Conservation (phyloP, 164 flowering plant species). For the Vitis amurensis region DNA sequence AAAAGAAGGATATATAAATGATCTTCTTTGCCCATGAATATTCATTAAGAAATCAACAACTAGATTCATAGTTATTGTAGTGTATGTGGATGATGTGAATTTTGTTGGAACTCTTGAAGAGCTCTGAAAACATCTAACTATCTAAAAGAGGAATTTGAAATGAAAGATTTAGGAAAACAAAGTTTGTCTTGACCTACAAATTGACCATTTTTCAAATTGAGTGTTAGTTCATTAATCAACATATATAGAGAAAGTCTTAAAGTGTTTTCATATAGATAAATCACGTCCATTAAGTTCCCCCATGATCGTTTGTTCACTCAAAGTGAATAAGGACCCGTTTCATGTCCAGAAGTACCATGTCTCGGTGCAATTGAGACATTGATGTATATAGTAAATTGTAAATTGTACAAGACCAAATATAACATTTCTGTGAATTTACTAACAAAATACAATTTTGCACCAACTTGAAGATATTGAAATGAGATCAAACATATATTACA, state of each 20-base stretch:
- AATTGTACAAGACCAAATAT: not conserved
- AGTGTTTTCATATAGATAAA: not conserved
- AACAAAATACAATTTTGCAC: no score
- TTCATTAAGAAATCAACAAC: no score
- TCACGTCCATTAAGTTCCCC: not conserved
- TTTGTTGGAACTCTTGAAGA: no score
- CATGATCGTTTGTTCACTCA: not conserved
- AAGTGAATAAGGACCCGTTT: not conserved
- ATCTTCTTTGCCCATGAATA: no score
- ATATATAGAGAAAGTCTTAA: not conserved
- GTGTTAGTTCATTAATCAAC: not conserved
- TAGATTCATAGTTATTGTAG: no score
- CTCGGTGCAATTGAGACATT: not conserved
- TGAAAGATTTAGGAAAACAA: not conserved
- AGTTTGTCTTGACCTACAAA: not conserved
- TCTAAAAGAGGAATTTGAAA: no score
- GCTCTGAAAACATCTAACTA: no score
- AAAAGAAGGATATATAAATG: no score
- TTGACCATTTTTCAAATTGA: not conserved
- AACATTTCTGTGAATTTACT: not conserved
- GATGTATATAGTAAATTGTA: not conserved
- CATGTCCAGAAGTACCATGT: not conserved
- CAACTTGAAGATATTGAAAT: no score
- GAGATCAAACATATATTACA: not conserved
- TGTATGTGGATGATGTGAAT: no score